Conservation (phyloP, 371 early-diverging fungal genomes). For the Lichtheimia ornata region DNA sequence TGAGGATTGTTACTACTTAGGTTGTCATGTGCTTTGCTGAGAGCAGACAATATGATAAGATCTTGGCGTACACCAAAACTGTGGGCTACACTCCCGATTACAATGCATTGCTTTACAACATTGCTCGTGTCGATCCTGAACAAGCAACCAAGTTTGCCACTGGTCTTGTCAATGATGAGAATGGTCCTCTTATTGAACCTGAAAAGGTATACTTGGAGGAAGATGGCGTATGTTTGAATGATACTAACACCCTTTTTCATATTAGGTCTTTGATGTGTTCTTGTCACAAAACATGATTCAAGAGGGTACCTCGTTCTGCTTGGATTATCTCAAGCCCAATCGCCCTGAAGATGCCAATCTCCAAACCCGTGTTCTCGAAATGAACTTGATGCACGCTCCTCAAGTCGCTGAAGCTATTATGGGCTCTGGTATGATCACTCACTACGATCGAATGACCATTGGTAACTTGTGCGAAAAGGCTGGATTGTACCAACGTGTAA, state of each 20-base stretch:
- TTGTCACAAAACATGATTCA: conserved; percentile 89
- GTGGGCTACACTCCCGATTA: conserved; percentile 95
- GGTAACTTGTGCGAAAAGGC: conserved; percentile 96
- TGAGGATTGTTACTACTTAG: conserved; percentile 13
- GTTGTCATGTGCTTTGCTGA: conserved; percentile 96
- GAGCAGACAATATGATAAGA: conserved; percentile 93
- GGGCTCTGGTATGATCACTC: conserved; percentile 91
- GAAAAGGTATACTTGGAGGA: conserved; percentile 63
- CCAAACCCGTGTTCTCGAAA: conserved; percentile 95
- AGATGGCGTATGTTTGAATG: background rate
- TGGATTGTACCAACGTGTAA: conserved; percentile 87
- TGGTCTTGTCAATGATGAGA: conserved; percentile 81
- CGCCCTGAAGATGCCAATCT: conserved; percentile 88
- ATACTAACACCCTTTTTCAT: background rate
- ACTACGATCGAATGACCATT: conserved; percentile 91
- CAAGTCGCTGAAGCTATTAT: conserved; percentile 98
- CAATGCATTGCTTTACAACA: conserved; percentile 81
- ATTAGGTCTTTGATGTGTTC: conserved; percentile 82
- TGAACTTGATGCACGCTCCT: conserved; percentile 95
- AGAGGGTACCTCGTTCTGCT: conserved; percentile 93
- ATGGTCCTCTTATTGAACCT: conserved; percentile 81
- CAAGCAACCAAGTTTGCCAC: conserved; percentile 94
- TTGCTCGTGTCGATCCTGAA: conserved; percentile 89
- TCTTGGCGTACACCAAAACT: conserved; percentile 92
- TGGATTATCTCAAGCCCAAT: conserved; percentile 94